Evolutionary conservation across 2,329 filamentous ascomycete species (phyloP).

Genomic region (Hypoxylon rubiginosum): DNA sequence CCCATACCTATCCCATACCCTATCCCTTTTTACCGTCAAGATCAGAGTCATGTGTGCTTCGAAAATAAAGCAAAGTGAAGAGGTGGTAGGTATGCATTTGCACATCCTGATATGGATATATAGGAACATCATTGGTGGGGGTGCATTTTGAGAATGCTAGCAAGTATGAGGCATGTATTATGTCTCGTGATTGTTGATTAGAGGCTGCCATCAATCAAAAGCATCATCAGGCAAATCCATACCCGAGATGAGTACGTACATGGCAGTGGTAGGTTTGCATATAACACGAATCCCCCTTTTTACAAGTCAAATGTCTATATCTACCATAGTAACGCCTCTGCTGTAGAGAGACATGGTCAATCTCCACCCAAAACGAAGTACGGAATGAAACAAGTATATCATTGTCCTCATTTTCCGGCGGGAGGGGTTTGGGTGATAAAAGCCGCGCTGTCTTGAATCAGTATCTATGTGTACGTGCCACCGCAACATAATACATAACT

Average conservation of each 20-base stretch:
- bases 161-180: constrained; percentile 16
- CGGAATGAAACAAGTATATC: constrained; percentile 37
- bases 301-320: constrained; percentile 6
- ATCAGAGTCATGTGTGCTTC: constrained; percentile 5
- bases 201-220: constrained; percentile 2
- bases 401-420: constrained; percentile 16
- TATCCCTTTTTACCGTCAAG: constrained; percentile 1
- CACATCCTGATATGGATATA: constrained; percentile 4
- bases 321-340: background rate
- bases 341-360: constrained; percentile 10
- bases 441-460: constrained; percentile 30
- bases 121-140: constrained; percentile 16
- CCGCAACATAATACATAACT: constrained; percentile 28
- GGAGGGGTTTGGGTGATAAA: constrained; percentile 16
- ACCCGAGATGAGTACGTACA: constrained; percentile 6
- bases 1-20: background rate
- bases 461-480: constrained; percentile 33
- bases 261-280: constrained; percentile 10
- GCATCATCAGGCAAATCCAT: constrained; percentile 16
- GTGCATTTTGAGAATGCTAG: constrained; percentile 11
- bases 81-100: background rate
- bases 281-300: constrained; percentile 10
- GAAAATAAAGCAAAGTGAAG: constrained; percentile 6
- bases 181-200: constrained; percentile 16
- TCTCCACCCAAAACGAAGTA: constrained; percentile 26